These are phyloP conservation scores for Filobasidium floriforme DNA, from an alignment of 768 basidiomycete species.

Conservation along the genomic window DNA sequence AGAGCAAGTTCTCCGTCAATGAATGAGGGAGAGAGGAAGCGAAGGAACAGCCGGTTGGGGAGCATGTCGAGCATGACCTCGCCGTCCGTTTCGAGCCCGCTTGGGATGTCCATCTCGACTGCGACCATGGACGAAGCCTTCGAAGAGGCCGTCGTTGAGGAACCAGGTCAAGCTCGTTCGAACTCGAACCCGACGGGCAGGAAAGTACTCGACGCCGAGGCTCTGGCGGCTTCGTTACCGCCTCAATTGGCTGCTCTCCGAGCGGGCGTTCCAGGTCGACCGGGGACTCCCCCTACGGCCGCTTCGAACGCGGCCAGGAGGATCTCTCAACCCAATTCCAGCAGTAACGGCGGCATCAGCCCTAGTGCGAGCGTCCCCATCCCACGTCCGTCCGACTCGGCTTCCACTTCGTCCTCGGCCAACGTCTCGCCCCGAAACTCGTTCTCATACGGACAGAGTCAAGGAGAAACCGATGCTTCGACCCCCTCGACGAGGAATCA, in stretches of 20 bases:
- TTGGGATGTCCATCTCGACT: too few species aligned
- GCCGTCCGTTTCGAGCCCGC: background rate
- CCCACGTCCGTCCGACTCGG: background rate
- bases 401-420: background rate
- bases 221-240: constrained; percentile 51
- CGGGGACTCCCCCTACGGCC: background rate
- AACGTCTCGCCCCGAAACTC: constrained; percentile 5
- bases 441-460: background rate
- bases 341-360: too few species aligned
- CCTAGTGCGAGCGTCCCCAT: background rate
- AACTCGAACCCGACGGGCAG: background rate
- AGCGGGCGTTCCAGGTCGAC: constrained; percentile 20
- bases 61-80: constrained; percentile 2
- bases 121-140: too few species aligned
- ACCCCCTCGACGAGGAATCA: constrained; percentile 11
- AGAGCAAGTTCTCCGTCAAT: too few species aligned
- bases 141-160: background rate
- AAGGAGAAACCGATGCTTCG: background rate
- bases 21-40: background rate
- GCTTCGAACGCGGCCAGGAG: background rate
- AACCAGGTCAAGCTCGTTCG: background rate
- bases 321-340: background rate
- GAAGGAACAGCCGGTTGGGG: background rate
- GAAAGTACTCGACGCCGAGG: constrained; percentile 34
- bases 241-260: constrained; percentile 54